phyloP scores from a whole-genome alignment of 371 early-diverging fungal species.

The Blyttiomyces sp. region DNA sequence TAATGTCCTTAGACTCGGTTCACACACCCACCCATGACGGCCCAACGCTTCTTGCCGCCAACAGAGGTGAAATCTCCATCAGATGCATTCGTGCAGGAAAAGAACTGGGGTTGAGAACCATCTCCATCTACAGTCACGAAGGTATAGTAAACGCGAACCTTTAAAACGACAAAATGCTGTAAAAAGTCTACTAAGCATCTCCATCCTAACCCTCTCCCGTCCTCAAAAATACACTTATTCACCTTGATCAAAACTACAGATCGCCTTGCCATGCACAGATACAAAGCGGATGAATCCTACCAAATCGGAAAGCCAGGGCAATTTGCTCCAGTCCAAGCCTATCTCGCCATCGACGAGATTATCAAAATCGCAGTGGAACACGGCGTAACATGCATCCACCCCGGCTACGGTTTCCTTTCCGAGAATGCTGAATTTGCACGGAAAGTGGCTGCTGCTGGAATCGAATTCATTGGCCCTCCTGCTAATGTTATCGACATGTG shows the following conservation, averaged over 20 bases:
- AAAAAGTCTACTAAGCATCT: too few species aligned
- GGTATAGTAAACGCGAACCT: neutral
- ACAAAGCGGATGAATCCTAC: constrained; percentile 92
- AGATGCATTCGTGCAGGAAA: constrained; percentile 89
- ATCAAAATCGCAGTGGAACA: constrained; percentile 78
- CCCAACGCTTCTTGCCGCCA: constrained; percentile 21
- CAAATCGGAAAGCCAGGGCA: constrained; percentile 79
- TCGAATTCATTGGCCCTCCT: constrained; percentile 87
- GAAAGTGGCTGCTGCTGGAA: constrained; percentile 84
- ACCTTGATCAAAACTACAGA: constrained; percentile 51
- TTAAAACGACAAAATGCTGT: too few species aligned
- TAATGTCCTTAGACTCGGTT: too few species aligned
- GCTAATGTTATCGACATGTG: constrained; percentile 82
- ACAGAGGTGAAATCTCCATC: constrained; percentile 81
- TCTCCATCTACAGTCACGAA: constrained; percentile 85
- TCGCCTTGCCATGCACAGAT: constrained; percentile 87
- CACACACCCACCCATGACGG: too few species aligned
- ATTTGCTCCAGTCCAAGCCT: constrained; percentile 87
- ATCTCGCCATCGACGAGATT: constrained; percentile 90
- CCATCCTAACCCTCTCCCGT: too few species aligned
- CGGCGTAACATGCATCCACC: constrained; percentile 56
- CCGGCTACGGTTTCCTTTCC: constrained; percentile 81
- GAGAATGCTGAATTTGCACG: constrained; percentile 87
- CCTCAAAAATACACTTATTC: too few species aligned
- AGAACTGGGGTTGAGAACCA: constrained; percentile 84